Evolutionary conservation across 75 land plant species (phyloP).

Genomic region (Pinus taeda): DNA sequence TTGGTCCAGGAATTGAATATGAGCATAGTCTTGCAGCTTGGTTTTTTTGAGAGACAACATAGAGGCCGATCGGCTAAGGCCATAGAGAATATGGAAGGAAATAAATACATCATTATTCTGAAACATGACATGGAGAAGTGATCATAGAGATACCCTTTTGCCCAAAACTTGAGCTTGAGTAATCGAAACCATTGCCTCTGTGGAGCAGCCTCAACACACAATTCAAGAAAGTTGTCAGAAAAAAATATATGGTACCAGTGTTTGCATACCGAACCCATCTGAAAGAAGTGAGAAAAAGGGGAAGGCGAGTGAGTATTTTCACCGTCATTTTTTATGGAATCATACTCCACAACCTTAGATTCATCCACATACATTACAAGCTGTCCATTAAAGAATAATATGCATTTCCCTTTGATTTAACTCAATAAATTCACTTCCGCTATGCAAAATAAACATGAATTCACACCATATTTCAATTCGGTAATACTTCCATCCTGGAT

Average conservation of each 20-base stretch:
- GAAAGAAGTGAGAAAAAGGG: slow-evolving; percentile 81
- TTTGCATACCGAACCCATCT: slow-evolving; percentile 69
- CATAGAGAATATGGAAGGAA: slow-evolving; percentile 64
- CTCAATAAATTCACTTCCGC: too few relatives aligned
- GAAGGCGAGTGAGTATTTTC: slow-evolving; percentile 76
- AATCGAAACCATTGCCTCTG: slow-evolving; percentile 59
- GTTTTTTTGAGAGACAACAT: slow-evolving; percentile 55
- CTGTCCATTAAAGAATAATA: too few relatives aligned
- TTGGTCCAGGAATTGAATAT: slow-evolving; percentile 59
- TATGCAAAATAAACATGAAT: too few relatives aligned
- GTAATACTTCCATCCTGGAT: too few relatives aligned
- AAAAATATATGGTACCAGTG: slow-evolving; percentile 77
- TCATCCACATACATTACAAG: too few relatives aligned
- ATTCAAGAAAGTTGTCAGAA: slow-evolving; percentile 75
- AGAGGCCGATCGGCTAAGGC: slow-evolving; percentile 73
- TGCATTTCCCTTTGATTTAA: too few relatives aligned
- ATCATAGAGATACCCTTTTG: slow-evolving; percentile 40
- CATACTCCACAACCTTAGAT: slow-evolving; percentile 73
- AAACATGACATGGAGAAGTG: slow-evolving; percentile 43
- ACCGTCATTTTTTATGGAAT: slow-evolving; percentile 71
- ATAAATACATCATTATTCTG: slow-evolving; percentile 18
- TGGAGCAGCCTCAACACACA: slow-evolving; percentile 47
- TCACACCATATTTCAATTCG: too few relatives aligned
- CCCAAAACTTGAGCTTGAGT: slow-evolving; percentile 32
- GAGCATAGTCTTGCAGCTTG: slow-evolving; percentile 58